Base-by-base conservation (phyloP, 768 basidiomycete species). In the Lactarius tabidus region DNA sequence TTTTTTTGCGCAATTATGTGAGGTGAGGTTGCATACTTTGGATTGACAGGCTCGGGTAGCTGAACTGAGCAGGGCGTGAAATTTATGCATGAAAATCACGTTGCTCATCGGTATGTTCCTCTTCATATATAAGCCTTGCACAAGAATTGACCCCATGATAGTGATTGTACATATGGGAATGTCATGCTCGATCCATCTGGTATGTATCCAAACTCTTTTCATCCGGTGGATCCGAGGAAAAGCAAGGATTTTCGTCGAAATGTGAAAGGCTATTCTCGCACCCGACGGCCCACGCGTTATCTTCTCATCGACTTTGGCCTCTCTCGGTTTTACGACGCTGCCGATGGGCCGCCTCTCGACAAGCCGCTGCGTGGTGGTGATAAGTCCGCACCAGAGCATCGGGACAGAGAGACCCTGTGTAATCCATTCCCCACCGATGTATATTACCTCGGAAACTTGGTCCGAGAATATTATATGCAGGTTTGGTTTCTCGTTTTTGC, bases 311-410 rank as follows among this genome's bases (percentile, higher is more conserved):
- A 79, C 43, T 77, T 78, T 5, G 76, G 76, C 0, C 51, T 77
- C 0, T 77, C 78, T 10, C 72, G 73, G 0, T 62, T 36, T 0
- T 79, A 75, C 38, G 69, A 70, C 2, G 73, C 76, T 0, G 57
- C 70, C 0, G 69, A 75, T 6, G 43, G 55, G 18, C 26, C 38
- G 0, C 64, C 79, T 0, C 69, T 64, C 0, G 76, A 74, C 29
- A 35, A 57, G 5, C 73, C 76, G 0, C 71, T 79, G 4, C 64
- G 64, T 6, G 82, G 80, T 1, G 80, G 76, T 2, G 82, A 85
- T 68, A 75, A 75, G 56, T 70, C 77, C 0, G 73, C 75, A 0
- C 77, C 77, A 1, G 76, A 78, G 61, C 74, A 74, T 56, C 60
- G 64, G 3, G 51, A 54, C 15, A 54, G 33, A 3, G 1, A 9